Percentiles rank a stretch among this genome's conserved stretches.
Conservation (phyloP, 164 flowering plant genomes). For the Taxillus chinensis region DNA sequence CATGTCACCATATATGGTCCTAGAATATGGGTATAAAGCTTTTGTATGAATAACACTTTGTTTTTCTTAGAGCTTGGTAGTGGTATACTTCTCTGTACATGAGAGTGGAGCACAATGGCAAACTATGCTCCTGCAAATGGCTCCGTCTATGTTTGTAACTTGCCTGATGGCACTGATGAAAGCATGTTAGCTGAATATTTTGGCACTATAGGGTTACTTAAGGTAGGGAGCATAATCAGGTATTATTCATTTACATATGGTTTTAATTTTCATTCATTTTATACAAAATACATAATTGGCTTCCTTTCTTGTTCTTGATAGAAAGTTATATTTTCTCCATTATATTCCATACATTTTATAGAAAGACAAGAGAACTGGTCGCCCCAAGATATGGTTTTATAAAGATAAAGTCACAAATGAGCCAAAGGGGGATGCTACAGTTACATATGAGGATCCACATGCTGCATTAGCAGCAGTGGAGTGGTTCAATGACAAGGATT, state of each 20-base stretch:
- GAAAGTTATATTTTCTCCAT: slow-evolving; percentile 3
- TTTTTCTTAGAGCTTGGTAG: neutral
- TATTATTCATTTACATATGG: slow-evolving; percentile 8
- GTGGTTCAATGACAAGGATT: slow-evolving; percentile 95
- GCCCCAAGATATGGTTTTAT: slow-evolving; percentile 91
- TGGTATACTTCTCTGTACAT: slow-evolving; percentile 9
- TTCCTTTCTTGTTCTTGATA: neutral
- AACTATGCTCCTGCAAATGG: slow-evolving; percentile 58
- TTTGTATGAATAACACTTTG: too few relatives aligned
- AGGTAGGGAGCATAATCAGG: slow-evolving; percentile 54
- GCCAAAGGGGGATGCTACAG: slow-evolving; percentile 98
- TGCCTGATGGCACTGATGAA: slow-evolving; percentile 94
- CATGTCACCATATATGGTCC: too few relatives aligned
- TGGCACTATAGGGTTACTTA: slow-evolving; percentile 96
- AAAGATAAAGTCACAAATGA: slow-evolving; percentile 81
- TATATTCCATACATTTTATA: slow-evolving; percentile 14
- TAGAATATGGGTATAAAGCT: too few relatives aligned
- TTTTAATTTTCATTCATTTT: too few relatives aligned
- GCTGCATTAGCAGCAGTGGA: slow-evolving; percentile 97
- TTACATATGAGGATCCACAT: slow-evolving; percentile 97
- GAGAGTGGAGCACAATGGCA: slow-evolving; percentile 49
- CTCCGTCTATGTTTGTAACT: slow-evolving; percentile 78
- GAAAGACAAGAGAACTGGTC: slow-evolving; percentile 95
- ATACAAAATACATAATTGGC: too few relatives aligned
- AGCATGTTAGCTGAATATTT: slow-evolving; percentile 87